Base-by-base conservation (phyloP, 129 eudicot genomes). In the Arctium lappa region DNA sequence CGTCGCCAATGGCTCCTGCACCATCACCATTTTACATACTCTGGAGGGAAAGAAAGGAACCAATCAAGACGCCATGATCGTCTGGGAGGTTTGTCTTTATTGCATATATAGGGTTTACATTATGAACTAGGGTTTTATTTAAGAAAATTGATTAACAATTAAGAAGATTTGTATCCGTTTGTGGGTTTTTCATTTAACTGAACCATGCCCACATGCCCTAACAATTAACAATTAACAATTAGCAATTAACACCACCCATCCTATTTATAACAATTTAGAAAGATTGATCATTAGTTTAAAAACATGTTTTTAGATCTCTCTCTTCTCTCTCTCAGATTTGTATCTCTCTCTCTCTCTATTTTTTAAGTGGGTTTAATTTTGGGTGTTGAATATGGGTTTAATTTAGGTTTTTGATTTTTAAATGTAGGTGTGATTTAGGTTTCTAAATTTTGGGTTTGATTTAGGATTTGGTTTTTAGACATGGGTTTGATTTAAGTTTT, bases 41-140 rank as follows among this genome's bases (percentile, higher is more conserved):
- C 75, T 36, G 42, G 48, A 72, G 30, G 75, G 75, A 32, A 79
- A 74, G 77, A 74, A 38, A 74, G 97, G 97, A 15, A 89, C 89
- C 36, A 93, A 93, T 85, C 97, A 93, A 65, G 97, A 93, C 39
- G 94, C 97, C 39, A 93, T 93, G 97, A 88, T 93, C 81, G 85
- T 91, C 79, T 91, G 95, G 95, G 97, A 93, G 97, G 97, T 93
- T 46, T 36, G 88, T 31, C 15, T 33, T 15, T 37, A 73, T 15
- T n/a, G 16, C 34, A 0, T 72, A 46, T 11, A 1, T 60, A 46
- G 30, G 72, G 40, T 30, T 77, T 77, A 53, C 3, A 6, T 73
- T 37, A 22, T n/a, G 53, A 73, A 36, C 38, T 73, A 73, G 76
- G 77, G 77, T 73, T 73, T 73, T 60, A 16, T 36, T 73, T 73